Base-by-base conservation (phyloP, 116 monocot species). In the Papilionanthe hybrid region DNA sequence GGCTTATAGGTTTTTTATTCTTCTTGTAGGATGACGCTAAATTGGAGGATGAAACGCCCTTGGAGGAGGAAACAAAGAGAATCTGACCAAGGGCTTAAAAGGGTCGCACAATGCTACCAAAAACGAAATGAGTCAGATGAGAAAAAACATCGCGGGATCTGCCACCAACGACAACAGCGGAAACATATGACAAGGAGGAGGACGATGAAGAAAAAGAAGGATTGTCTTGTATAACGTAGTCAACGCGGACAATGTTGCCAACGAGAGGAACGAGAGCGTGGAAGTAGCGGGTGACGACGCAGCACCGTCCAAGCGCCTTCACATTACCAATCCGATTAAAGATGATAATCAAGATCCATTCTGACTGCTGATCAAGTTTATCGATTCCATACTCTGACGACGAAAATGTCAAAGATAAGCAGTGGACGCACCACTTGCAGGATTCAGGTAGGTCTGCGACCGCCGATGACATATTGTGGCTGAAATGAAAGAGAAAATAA, bases 171-270 rank as follows among this genome's bases (percentile, higher is more conserved):
- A 57, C 32, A 43, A 42, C 8, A 1, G 66, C 1, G 1, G 80
- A n/a, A 57, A 32, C n/a, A 37, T n/a, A n/a, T n/a, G 83, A 68
- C 23, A 78, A 55, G 32, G 44, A 25, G 22, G 63, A n/a, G 25
- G 63, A 63, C 6, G 81, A 55, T 23, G 86, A 69, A 82, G 69
- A 77, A n/a, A 48, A 47, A 44, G 77, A 30, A 41, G 81, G 87
- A 58, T 88, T 86, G 79, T 92, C 91, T 48, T 89, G 85, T 91
- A 95, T 85, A 75, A 95, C 95, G 83, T 93, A 92, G 84, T 95
- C 95, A 37, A 95, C 88, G 77, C 86, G 89, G 83, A 91, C 53
- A 79, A 95, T 88, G 78, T 81, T 75, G 83, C 87, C 91, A 77
- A 86, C 88, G 75, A 88, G 91, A n/a, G 84, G 85, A 72, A 87